Evolutionary conservation across 2,329 filamentous ascomycete species (phyloP), one percentile per base, ranked within the genome.

Genomic region (Cladosporium colombiae): DNA sequence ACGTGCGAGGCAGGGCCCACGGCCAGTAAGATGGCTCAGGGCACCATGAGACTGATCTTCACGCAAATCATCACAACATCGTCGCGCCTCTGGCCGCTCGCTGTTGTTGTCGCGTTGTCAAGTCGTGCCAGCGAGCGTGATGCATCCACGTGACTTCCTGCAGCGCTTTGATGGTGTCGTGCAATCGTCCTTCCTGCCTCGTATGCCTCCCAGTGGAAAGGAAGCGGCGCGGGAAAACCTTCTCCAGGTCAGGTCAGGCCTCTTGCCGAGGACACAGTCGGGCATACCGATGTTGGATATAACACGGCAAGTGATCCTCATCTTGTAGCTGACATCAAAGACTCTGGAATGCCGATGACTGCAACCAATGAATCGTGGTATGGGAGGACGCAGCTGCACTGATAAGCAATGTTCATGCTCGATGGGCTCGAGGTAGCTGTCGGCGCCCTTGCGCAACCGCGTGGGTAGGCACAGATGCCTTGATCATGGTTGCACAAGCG

Each of bases 381-480:
- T 46, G 40, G 35, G 14, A 7, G 5, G 18, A 18, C 7, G 14
- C 35, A 40, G 33, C 33, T 35, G 40, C n/a, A 46, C 23, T 18
- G 49, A 53, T 53, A n/a, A 46, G 40, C 21, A 46, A 13, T 21
- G 40, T 11, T 46, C 33, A 35, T 35, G 33, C 33, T n/a, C 4
- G 18, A 21, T 13, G n/a, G 23, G 40, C 40, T 46, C 6, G 6
- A 29, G 27, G 27, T 46, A 21, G 40, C 40, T 46, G 40, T 46
- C 8, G 40, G 40, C 40, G 40, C 56, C 52, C 52, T 56, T 56
- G 52, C 52, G 27, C 56, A 46, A 44, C 23, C 56, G 44, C 56
- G 37, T 59, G 56, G 35, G 25, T 18, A n/a, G 23, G 21, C 37
- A 46, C 56, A 44, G 37, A 46, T 46, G 40, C 40, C 40, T n/a